Base-by-base conservation (phyloP, 345 rosid genomes). In the Brassica incana region DNA sequence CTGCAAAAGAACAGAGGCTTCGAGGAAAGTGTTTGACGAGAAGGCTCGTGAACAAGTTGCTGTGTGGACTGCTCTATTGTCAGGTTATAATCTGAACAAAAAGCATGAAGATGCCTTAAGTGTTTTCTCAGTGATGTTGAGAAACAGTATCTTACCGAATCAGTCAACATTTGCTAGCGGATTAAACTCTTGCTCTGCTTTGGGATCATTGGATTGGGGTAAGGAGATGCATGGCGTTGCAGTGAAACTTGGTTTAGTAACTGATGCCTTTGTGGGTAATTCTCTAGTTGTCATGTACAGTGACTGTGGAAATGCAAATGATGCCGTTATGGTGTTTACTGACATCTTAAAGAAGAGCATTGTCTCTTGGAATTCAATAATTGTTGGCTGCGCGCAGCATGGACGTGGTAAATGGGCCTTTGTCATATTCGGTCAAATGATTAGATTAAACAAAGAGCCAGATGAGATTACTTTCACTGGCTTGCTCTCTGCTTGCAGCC, bases 381-480 rank as follows among this genome's bases (percentile, higher is more conserved):
- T 85, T 69, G 86, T 86, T 61, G 88, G 95, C 60, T 86, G 89
- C 50, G 88, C 97, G 8, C 91, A 89, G 69, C 95, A 93, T 72
- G 98, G 97, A 14, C 79, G 3, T 67, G 91, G 90, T 14, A 61
- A 40, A 40, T 79, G 85, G 89, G 90, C 85, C 1, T 67, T 91
- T 81, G 72, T 78, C 5, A 81, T 90, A 52, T 90, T 86, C 20
- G 58, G 71, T 69, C 87, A 72, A 77, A 88, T 93, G 97, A 72
- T 92, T 62, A 90, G 91, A 11, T 76, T 67, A 14, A 86, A 80
- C 14, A 71, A 77, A 43, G 77, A 88, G 35, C 90, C 93, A 10
- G 92, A 93, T 48, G 93, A 88, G 81, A 88, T 91, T 67, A 91
- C 94, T 60, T 88, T 88, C 81, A 93, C 90, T 10, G 96, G 94